These are phyloP conservation scores for Pseudomonodictys pantanalensis DNA, from an alignment of 495 filamentous ascomycete species.

Conservation along the genomic window DNA sequence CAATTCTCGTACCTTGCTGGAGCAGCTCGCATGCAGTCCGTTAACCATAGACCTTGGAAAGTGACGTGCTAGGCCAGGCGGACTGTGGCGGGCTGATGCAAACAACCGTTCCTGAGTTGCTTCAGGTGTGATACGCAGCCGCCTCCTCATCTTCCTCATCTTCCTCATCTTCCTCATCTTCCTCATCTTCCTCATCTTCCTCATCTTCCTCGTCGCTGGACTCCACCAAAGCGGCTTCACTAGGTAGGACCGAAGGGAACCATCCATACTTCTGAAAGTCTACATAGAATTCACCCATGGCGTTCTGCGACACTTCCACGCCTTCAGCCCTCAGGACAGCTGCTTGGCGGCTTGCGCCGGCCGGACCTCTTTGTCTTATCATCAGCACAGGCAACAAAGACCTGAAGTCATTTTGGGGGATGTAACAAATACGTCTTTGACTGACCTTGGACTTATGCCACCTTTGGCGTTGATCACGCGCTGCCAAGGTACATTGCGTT, in stretches of 20 bases:
- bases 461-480: conserved; percentile 85
- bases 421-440: conserved; percentile 12
- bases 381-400: conserved; percentile 5
- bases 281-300: conserved; percentile 39
- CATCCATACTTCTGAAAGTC: conserved; percentile 40
- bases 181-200: conserved; percentile 30
- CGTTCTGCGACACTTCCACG: conserved; percentile 38
- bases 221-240: conserved; percentile 30
- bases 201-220: conserved; percentile 33
- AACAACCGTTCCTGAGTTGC: conserved; percentile 10
- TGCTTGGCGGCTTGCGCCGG: conserved; percentile 40
- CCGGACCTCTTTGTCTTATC: conserved; percentile 35
- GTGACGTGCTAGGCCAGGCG: conserved; percentile 11
- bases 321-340: conserved; percentile 37
- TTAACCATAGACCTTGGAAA: conserved; percentile 8
- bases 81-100: not conserved
- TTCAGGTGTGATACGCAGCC: conserved; percentile 26
- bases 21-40: not conserved
- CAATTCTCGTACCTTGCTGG: too few species aligned
- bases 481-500: conserved; percentile 87
- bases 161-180: conserved; percentile 32
- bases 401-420: too few species aligned
- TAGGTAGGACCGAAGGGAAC: conserved; percentile 42
- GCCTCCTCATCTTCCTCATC: conserved; percentile 34
- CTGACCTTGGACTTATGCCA: conserved; percentile 76